phyloP scores from a whole-genome alignment of 345 rosid species.

The Turnera subulata region DNA sequence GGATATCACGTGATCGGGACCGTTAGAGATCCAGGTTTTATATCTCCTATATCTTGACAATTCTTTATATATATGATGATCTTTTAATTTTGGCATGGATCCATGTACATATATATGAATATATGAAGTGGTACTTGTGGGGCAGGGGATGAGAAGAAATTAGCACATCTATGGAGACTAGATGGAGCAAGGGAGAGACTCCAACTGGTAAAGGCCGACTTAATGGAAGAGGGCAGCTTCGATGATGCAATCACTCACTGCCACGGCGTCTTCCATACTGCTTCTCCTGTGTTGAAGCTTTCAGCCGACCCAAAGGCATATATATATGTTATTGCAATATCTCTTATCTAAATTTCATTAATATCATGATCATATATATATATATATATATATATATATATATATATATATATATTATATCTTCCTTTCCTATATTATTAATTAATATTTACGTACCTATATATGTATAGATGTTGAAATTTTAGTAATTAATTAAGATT shows the following conservation, averaged over 20 bases:
- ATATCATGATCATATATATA: no score
- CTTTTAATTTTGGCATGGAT: neutral
- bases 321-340: neutral
- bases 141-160: constrained; percentile 63
- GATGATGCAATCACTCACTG: constrained; percentile 72
- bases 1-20: constrained; percentile 90
- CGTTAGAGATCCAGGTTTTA: constrained; percentile 69
- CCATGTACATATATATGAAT: neutral
- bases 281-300: constrained; percentile 80
- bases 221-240: constrained; percentile 76
- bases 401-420: no score
- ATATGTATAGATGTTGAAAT: no score
- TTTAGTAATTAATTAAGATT: no score
- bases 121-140: no score
- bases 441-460: no score
- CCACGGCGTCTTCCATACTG: constrained; percentile 89
- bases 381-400: no score
- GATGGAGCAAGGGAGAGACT: constrained; percentile 91
- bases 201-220: constrained; percentile 60
- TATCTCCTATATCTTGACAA: neutral
- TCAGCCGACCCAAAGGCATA: constrained; percentile 77
- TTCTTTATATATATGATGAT: no score
- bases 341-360: no score
- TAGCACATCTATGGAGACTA: constrained; percentile 65
- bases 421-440: no score